Evolutionary conservation across 2,329 filamentous ascomycete species (phyloP), one percentile per base, ranked within the genome.

Genomic region (Penicillium nordicum): DNA sequence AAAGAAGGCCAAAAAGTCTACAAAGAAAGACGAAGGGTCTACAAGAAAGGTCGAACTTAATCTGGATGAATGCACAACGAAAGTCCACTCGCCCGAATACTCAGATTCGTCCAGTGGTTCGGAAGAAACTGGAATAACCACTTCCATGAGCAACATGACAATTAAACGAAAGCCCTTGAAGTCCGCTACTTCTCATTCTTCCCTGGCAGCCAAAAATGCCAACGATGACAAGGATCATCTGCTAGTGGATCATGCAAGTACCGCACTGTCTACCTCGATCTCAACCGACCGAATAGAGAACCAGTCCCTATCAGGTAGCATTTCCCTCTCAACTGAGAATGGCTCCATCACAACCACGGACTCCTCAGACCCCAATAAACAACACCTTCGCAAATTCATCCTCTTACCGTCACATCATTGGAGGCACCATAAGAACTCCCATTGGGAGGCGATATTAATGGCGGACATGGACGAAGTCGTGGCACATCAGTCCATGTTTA

Each of bases 401-500:
- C 85, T 86, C 64, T 74, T 93, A 3, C 90, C 83, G 0, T 76
- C 88, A 0, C 79, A 78, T 48, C 78, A 82, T 50, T 74, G 78
- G 21, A 75, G 72, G 50, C 85, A 84, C 7, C 76, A 79, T 57
- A 76, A 80, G 42, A 90, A 96, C 69, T 76, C 82, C 5, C 84
- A 86, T 16, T 96, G 92, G 92, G 78, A 92, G 1, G 80, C 87
- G 43, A 83, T 96, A 3, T 87, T 86, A 66, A 94, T 97, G 89
- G 82, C 88, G 56, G 86, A 85, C 50, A 85, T 94, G 58, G 92
- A 96, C 68, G 90, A 96, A 72, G 88, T 96, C 1, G 86, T 84
- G 7, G 92, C 92, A 10, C 92, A 96, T 70, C 93, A 90, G 59
- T 87, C 88, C 0, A 76, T 96, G 50, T 96, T 96, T 75, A 84